Base-by-base conservation (phyloP, 78 protist genomes). In the Anaeramoeba flamelloides region DNA sequence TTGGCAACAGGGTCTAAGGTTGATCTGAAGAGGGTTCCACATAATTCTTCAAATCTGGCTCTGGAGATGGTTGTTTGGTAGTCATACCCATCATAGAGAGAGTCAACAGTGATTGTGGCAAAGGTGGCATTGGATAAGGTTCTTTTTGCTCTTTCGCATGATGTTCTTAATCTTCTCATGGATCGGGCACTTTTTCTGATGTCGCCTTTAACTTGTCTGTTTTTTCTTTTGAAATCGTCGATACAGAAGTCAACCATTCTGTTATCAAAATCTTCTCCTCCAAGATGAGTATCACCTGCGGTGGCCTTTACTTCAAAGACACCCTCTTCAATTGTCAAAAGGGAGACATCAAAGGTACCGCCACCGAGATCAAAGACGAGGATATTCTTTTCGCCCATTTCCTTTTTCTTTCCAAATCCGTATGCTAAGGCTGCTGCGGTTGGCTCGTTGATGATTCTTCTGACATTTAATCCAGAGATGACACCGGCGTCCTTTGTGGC, bases 31-130 rank as follows among this genome's bases (percentile, higher is more conserved):
- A 92, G 89, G 85, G 93, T 96, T 30, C 41, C 39, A 88, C 84
- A 78, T 40, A 94, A 88, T 85, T 94, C 95, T 89, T 96, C 99
- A 86, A 96, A 96, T 77, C 87, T 82, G 34, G 98, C 98, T n/a
- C 99, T 96, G 39, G 96, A 93, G 89, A 94, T 83, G 41, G 69
- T 75, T 30, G 89, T 65, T 90, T 64, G 78, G 88, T 92, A 96
- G 91, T 96, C 99, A 41, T 91, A 78, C 65, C 98, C 98, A 39
- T 93, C 97, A 80, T 76, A 88, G 81, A 93, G 89, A 0, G 96
- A 82, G 79, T 97, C 98, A 36, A 97, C 85, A 90, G 94, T 98
- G 77, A 97, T 83, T 74, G 90, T 36, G n/a, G 97, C n/a, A 82
- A 83, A 88, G 1, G 93, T 81, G 30, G 80, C 0, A 8, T 93